Evolutionary conservation across 306 rosid genomes (phyloP), one percentile per base, ranked within the genome.

Genomic region (Corylus heterophylla): DNA sequence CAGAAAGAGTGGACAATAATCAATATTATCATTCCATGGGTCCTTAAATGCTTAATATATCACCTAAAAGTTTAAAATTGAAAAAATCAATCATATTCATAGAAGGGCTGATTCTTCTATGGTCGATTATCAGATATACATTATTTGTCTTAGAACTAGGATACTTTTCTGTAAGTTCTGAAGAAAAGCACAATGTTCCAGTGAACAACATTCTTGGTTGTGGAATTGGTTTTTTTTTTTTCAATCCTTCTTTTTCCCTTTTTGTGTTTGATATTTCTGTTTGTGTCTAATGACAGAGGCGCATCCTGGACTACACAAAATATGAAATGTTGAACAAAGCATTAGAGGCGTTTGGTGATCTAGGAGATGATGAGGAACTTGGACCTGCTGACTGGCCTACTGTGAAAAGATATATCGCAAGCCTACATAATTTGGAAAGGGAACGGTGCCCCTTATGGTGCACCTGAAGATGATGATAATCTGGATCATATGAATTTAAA

Each of bases 321-420:
- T 85, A 88, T 79, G 96, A 92, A 87, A 91, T 94, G 98, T 70
- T 94, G 81, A 89, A 85, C 86, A 91, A 94, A 88, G 98, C 98
- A 71, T 83, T 91, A 73, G 92, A 89, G 79, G 93, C 97, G 73
- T 94, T 94, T 88, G 86, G 92, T 49, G 92, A 92, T 79, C 91
- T 92, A 66, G 98, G 97, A 83, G 98, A 94, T 76, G 98, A 94
- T 67, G 95, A 91, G 89, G 98, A 94, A 85, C 86, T 94, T 56
- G 98, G 98, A 50, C 98, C 98, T 80, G 88, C 88, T 77, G 98
- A 94, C 80, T 94, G 97, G 97, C 78, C 82, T 76, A 86, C 97
- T 8, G 98, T 94, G 72, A 87, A 88, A 88, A 84, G 85, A 85
- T 89, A 94, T 83, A 91, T 94, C 56, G 74, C 90, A 14, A 87